These are phyloP conservation scores for Gracilariopsis chorda DNA, from an alignment of 23 red algal species.

Conservation along the genomic window DNA sequence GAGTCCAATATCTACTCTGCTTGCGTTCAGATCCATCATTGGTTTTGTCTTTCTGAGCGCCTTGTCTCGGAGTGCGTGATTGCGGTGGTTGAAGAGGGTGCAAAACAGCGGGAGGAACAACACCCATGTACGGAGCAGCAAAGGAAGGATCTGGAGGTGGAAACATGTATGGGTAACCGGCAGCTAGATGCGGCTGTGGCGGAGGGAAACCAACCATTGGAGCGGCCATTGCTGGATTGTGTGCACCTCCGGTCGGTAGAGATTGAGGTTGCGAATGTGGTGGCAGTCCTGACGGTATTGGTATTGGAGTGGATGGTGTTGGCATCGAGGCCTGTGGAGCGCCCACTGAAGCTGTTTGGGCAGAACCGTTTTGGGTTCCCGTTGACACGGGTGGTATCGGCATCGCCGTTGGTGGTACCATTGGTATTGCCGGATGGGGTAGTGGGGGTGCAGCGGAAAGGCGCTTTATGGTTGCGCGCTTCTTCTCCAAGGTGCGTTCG, in stretches of 20 bases:
- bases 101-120: background rate
- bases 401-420: background rate
- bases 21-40: constrained; percentile 36
- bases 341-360: background rate
- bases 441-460: constrained; percentile 18
- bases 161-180: constrained; percentile 33
- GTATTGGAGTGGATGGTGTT: background rate
- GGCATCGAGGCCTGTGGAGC: background rate
- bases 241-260: background rate
- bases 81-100: constrained; percentile 3
- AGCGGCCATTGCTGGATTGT: constrained; percentile 4
- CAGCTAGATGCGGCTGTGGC: background rate
- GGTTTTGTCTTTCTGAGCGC: background rate
- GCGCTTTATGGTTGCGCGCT: constrained; percentile 61
- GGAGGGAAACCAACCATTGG: constrained; percentile 23
- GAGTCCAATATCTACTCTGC: constrained; percentile 91
- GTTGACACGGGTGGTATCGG: background rate
- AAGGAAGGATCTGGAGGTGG: constrained; percentile 20
- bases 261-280: constrained; percentile 29
- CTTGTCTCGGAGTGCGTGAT: constrained; percentile 1
- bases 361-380: background rate
- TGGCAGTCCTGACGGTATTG: background rate
- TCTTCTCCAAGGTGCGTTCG: constrained; percentile 64
- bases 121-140: constrained; percentile 28
- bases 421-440: constrained; percentile 18